These are phyloP conservation scores for Cryphonectria parasitica DNA, from an alignment of 2,329 filamentous ascomycete species.

Conservation along the genomic window DNA sequence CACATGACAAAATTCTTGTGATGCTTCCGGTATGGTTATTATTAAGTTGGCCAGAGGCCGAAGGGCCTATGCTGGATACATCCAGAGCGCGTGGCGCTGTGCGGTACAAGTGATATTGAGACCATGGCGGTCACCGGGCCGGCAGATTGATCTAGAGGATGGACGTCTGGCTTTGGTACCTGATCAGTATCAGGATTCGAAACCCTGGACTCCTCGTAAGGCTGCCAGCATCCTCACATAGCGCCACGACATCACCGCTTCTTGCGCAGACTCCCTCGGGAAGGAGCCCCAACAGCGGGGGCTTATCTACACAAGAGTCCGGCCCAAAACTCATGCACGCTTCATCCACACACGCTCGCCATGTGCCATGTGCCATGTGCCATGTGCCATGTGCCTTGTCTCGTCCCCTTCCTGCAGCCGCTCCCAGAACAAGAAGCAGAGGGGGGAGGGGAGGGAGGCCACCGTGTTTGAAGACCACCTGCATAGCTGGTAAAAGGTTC, in stretches of 20 bases:
- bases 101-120: background rate
- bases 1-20: background rate
- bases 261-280: background rate
- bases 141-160: background rate
- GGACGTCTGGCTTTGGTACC: background rate
- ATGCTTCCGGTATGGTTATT: background rate
- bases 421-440: background rate
- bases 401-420: background rate
- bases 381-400: background rate
- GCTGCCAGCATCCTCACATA: conserved; percentile 1
- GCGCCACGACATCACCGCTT: background rate
- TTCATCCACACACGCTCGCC: background rate
- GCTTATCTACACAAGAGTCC: background rate
- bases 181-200: background rate
- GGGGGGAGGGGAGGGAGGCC: background rate
- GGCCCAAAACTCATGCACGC: no score
- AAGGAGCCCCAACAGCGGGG: conserved; percentile 1
- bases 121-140: background rate
- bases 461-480: background rate
- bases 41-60: background rate
- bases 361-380: background rate
- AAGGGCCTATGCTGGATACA: background rate
- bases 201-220: background rate
- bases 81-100: background rate
- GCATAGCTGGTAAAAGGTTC: background rate